A percentile compares a stretch with the other conserved stretches of the same genome.
Conservation (phyloP, 495 filamentous ascomycete species). For the Hypoxylon cercidicola region DNA sequence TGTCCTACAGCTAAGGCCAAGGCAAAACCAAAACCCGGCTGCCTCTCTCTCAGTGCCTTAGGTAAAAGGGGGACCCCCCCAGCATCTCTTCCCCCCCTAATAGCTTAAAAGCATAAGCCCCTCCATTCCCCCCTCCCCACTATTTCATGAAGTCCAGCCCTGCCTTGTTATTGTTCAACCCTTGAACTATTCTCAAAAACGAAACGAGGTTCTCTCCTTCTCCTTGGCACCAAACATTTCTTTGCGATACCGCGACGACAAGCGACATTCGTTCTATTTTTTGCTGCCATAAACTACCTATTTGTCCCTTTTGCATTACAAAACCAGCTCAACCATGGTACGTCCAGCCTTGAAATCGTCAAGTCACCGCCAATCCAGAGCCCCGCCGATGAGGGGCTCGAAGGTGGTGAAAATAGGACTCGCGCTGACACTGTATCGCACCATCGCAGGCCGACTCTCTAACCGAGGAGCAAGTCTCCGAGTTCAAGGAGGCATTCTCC, state of each 20-base stretch:
- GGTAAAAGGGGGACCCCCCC: background rate
- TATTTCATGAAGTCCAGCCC: constrained; percentile 41
- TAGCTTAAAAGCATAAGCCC: constrained; percentile 13
- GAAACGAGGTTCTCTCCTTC: constrained; percentile 19
- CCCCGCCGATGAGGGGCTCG: constrained; percentile 44
- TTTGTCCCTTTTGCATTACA: constrained; percentile 10
- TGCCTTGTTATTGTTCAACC: constrained; percentile 39
- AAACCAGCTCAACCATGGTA: constrained; percentile 36
- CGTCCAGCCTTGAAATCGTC: constrained; percentile 14
- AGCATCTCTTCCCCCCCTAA: background rate
- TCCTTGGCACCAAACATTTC: constrained; percentile 37
- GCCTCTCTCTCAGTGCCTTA: constrained; percentile 12
- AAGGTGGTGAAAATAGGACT: constrained; percentile 33
- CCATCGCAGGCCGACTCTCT: constrained; percentile 81
- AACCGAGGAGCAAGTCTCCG: constrained; percentile 99
- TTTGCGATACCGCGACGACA: constrained; percentile 24
- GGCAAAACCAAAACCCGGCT: constrained; percentile 16
- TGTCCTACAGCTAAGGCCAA: background rate
- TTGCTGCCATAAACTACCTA: constrained; percentile 14
- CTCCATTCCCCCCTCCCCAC: constrained; percentile 33
- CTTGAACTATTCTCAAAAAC: constrained; percentile 29
- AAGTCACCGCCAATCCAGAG: constrained; percentile 34
- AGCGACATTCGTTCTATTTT: constrained; percentile 28
- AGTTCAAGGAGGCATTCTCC: constrained; percentile 99
- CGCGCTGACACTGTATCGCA: constrained; percentile 40